Evolutionary conservation across 164 flowering plant species (phyloP).

Genomic region (Chimonanthus praecox): DNA sequence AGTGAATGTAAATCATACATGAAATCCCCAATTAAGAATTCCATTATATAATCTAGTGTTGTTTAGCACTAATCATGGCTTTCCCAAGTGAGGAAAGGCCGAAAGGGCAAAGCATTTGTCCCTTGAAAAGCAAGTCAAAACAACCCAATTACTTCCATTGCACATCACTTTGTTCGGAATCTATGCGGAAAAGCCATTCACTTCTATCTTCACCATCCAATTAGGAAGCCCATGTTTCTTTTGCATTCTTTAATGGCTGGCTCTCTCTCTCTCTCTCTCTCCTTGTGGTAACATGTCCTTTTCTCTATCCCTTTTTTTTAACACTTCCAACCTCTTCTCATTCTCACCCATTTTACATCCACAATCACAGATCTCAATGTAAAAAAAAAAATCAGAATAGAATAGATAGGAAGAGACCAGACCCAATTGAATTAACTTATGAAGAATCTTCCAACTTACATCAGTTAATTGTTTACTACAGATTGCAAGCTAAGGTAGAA

Average conservation of each 20-base stretch:
- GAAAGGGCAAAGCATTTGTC: constrained; percentile 1
- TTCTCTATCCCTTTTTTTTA: not conserved
- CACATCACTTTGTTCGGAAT: constrained; percentile 10
- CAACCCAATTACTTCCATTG: constrained; percentile 8
- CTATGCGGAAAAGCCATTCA: constrained; percentile 2
- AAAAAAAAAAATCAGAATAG: no score
- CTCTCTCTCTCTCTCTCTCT: not conserved
- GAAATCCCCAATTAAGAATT: no score
- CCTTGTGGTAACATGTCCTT: constrained; percentile 4
- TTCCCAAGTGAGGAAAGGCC: not conserved
- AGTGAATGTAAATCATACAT: no score
- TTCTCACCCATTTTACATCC: not conserved
- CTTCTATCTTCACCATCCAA: not conserved
- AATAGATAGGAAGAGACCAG: not conserved
- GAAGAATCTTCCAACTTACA: not conserved
- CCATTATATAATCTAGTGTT: no score
- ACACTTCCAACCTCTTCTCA: not conserved
- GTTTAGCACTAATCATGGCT: not conserved
- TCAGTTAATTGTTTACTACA: no score
- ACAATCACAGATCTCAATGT: not conserved
- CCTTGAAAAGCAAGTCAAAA: constrained; percentile 7
- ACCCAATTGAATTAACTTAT: not conserved
- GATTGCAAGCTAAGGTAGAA: no score
- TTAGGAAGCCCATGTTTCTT: not conserved
- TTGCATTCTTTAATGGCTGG: not conserved